Evolutionary conservation across 2,329 filamentous ascomycete species (phyloP), one percentile per base, ranked within the genome.

Genomic region (Thelonectria rubi): DNA sequence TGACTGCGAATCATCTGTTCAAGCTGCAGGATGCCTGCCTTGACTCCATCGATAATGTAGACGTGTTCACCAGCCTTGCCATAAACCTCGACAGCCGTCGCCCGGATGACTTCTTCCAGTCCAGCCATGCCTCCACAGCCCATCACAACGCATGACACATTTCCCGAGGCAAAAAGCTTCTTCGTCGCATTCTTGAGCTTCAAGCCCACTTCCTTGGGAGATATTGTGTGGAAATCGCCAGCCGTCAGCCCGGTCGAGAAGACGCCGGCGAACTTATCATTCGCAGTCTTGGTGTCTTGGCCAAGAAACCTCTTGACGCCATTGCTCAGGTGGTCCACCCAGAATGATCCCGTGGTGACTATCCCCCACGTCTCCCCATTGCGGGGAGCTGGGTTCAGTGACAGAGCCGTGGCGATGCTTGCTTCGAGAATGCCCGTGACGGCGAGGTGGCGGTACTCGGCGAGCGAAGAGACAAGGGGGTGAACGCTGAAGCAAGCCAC

Each of bases 121-220:
- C 93, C 94, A 1, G 90, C 89, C 94, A 97, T 97, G 0, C 93
- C 94, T 3, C 92, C 94, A 75, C 94, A 97, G 0, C 94, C 94
- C 80, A 97, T 84, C 71, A 92, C 91, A 8, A 97, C 86, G 21
- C 88, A 91, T 5, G 82, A 80, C 0, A 94, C 85, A 3, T 81
- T 79, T 0, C 83, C 80, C 12, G 80, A 81, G 8, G 73, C 74
- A 26, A 97, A 77, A 24, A 97, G 78, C 52, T 83, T 80, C 74
- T 83, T 86, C 0, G 92, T 91, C 0, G 93, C 93, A 15, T 86
- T 83, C 66, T 83, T 88, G 73, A 97, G 86, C 70, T 86, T 88
- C 61, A 75, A 74, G 39, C 81, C 80, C 39, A 97, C 87, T 63
- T 91, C 82, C 9, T 86, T 86, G 0, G 84, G 82, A 0, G 88